A percentile compares a stretch with the other conserved stretches of the same genome.
Conservation (phyloP, 2,329 filamentous ascomycete genomes). For the Fusarium sp. region DNA sequence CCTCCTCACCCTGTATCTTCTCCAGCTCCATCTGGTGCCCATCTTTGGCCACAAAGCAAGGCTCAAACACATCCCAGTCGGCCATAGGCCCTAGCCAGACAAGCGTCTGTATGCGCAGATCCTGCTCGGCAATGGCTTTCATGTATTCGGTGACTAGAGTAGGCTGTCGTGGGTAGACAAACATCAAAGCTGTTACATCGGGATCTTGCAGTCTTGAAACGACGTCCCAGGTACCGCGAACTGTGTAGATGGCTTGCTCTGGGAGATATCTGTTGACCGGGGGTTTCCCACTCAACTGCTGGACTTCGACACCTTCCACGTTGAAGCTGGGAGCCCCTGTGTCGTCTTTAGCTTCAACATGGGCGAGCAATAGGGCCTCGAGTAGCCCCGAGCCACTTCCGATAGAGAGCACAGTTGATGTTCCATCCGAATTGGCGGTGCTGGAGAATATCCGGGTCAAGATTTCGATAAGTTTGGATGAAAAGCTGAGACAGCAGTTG, state of each 20-base stretch:
- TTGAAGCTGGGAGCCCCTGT: constrained; percentile 9
- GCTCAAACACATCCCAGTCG: constrained; percentile 43
- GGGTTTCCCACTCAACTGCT: constrained; percentile 19
- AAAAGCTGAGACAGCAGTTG: constrained; percentile 48
- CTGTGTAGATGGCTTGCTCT: constrained; percentile 43
- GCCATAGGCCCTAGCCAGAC: constrained; percentile 44
- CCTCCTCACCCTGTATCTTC: constrained; percentile 23
- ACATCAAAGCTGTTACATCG: constrained; percentile 43
- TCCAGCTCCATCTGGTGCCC: neutral
- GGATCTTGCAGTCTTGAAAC: constrained; percentile 41
- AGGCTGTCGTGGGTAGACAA: constrained; percentile 51
- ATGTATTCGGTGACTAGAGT: constrained; percentile 45
- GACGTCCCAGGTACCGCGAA: constrained; percentile 49
- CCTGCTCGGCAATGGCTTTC: constrained; percentile 6
- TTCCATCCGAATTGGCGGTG: neutral
- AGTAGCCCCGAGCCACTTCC: constrained; percentile 49
- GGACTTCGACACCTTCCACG: constrained; percentile 46
- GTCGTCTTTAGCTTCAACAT: constrained; percentile 9
- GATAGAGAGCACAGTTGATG: constrained; percentile 43
- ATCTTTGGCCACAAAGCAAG: constrained; percentile 22
- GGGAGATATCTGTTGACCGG: constrained; percentile 44
- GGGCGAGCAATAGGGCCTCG: constrained; percentile 40
- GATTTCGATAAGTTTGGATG: constrained; percentile 36
- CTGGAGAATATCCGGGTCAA: constrained; percentile 23
- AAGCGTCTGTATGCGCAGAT: constrained; percentile 17